Evolutionary conservation across 2,329 filamentous ascomycete species (phyloP), one percentile per base, ranked within the genome.

Genomic region (Xylaria sp.): DNA sequence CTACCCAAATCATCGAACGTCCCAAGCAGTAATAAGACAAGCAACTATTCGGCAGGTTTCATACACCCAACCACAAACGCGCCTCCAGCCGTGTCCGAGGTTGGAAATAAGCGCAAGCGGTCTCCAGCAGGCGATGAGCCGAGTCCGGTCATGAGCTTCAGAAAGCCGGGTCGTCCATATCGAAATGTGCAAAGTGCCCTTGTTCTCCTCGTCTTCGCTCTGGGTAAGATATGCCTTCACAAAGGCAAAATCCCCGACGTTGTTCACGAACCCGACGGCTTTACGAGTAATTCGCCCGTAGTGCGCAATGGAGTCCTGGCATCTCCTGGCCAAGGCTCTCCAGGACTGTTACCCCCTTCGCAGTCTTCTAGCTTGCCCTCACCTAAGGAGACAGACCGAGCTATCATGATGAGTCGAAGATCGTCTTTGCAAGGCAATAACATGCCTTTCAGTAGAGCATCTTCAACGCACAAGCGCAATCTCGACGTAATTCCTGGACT

Each of bases 401-500:
- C 77, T 6, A 73, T 79, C 0, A 79, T 82, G 0, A 79, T 82
- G 70, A 86, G 84, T 72, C 82, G 88, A 60, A 82, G 86, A 65
- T 82, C 83, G 3, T 90, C 87, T 0, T 77, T 87, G 51, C 84
- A 90, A 75, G 84, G 80, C 1, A 69, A 73, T 1, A 73, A 73
- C 1, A 73, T 71, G 50, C 72, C 73, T 5, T 66, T 65, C 18
- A 47, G 77, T 6, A 82, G 77, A 71, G 68, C 70, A 25, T 73
- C 71, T 3, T 72, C 75, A 55, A 74, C 76, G 1, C 71, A 75
- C 25, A 78, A 80, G 62, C 85, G 87, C 73, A 97, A 97, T 76
- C 85, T 96, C 60, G 94, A 98, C 75, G 87, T 92, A 6, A 92
- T 98, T 69, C 95, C 96, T 0, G 96, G 96, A 0, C 83, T 98